These are phyloP conservation scores for Theileria parva DNA, from an alignment of 169 alveolate genomes.

Conservation along the genomic window DNA sequence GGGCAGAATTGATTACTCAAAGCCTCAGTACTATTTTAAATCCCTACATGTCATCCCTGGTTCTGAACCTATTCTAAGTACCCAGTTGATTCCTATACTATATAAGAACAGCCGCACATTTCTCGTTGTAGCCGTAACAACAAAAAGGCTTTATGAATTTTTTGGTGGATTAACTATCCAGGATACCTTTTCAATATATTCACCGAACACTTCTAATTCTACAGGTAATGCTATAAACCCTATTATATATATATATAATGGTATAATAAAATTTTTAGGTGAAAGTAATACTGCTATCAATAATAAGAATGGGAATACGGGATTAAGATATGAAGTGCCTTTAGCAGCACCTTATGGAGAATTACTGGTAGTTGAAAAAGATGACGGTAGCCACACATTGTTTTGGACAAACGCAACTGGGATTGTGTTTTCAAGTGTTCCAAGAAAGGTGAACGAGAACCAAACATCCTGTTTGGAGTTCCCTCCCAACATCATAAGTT, in stretches of 20 bases:
- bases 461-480: constrained; percentile 23
- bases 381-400: constrained; percentile 60
- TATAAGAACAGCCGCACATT: constrained; percentile 33
- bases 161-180: constrained; percentile 56
- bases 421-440: constrained; percentile 37
- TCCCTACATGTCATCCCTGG: constrained; percentile 36
- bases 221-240: no score
- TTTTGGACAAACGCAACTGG: constrained; percentile 69
- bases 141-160: constrained; percentile 58
- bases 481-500: constrained; percentile 41
- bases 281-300: not conserved
- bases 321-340: constrained; percentile 54
- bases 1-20: constrained; percentile 51
- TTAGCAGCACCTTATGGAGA: constrained; percentile 64
- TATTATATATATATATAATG: no score
- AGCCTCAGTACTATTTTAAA: constrained; percentile 29
- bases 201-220: not conserved
- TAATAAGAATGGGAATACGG: not conserved
- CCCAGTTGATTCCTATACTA: constrained; percentile 46
- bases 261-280: not conserved
- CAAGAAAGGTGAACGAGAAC: constrained; percentile 33
- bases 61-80: constrained; percentile 59
- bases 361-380: constrained; percentile 38
- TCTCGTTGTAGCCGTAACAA: constrained; percentile 51
- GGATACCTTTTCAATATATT: constrained; percentile 51